These are phyloP conservation scores for Physcomitrium patens DNA, from an alignment of 225 moss, liverwort and hornwort species.

Conservation along the genomic window DNA sequence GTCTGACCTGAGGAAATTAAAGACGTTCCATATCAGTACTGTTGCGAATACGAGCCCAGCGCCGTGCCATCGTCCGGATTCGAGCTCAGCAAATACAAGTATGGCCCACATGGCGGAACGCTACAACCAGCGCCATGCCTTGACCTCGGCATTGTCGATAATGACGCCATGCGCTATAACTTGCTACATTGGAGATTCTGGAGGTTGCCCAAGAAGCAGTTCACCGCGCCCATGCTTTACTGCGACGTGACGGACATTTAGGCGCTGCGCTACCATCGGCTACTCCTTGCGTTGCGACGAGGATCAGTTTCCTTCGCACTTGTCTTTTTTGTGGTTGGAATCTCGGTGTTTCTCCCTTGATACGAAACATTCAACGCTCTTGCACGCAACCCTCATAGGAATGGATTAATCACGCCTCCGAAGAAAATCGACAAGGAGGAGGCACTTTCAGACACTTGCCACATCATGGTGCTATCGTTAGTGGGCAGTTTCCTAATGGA, in stretches of 20 bases:
- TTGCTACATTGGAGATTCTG: slow-evolving; percentile 20
- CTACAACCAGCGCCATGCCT: slow-evolving; percentile 23
- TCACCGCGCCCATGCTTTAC: slow-evolving; percentile 14
- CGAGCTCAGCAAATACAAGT: slow-evolving; percentile 11
- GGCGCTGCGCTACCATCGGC: background rate
- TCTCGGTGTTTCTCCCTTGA: background rate
- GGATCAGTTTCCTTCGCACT: background rate
- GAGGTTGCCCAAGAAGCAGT: background rate
- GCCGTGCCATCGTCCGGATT: background rate
- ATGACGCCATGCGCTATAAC: background rate
- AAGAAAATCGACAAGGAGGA: slow-evolving; percentile 17
- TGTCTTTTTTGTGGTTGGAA: background rate
- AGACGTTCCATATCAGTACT: slow-evolving; percentile 3
- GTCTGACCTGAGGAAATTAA: background rate
- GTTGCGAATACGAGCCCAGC: background rate
- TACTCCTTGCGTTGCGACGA: background rate
- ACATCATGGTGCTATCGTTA: slow-evolving; percentile 8
- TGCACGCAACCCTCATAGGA: too few species aligned
- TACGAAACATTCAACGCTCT: too few species aligned
- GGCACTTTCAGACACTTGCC: slow-evolving; percentile 16
- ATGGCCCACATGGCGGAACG: background rate
- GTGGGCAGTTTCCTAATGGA: slow-evolving; percentile 31
- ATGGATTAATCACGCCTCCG: too few species aligned
- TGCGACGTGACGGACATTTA: slow-evolving; percentile 32
- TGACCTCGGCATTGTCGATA: slow-evolving; percentile 32